Conservation (phyloP, 768 basidiomycete species). For the Myochromella boudieri region DNA sequence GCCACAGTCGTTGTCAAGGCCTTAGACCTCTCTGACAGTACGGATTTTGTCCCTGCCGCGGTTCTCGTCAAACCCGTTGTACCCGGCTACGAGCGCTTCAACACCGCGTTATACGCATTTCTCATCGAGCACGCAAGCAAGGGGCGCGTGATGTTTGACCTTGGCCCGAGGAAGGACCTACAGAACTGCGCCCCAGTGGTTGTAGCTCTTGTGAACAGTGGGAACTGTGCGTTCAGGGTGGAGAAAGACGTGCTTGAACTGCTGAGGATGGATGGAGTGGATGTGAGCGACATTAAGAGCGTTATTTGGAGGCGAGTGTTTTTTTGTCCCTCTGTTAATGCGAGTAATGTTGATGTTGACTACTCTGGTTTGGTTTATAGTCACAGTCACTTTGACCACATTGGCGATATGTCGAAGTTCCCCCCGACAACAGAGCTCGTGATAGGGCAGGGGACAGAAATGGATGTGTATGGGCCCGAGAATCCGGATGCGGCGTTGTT, state of each 20-base stretch:
- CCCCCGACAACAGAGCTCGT: background rate
- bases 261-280: background rate
- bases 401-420: conserved; percentile 1
- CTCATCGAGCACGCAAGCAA: background rate
- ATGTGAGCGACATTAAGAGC: no score
- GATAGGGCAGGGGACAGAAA: background rate
- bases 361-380: no score
- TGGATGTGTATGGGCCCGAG: background rate
- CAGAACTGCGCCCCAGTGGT: background rate
- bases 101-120: background rate
- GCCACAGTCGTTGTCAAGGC: background rate
- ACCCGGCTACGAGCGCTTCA: background rate
- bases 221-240: background rate
- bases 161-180: background rate
- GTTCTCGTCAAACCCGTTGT: background rate
- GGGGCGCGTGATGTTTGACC: conserved; percentile 2
- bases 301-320: no score
- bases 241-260: background rate
- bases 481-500: no score
- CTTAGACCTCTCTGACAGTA: no score
- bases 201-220: background rate
- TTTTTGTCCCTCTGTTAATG: no score
- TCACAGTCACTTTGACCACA: conserved; percentile 1
- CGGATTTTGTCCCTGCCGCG: background rate
- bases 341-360: background rate